Conservation (phyloP, 1,284 basidiomycete genomes). For the Sporisorium scitamineum region DNA sequence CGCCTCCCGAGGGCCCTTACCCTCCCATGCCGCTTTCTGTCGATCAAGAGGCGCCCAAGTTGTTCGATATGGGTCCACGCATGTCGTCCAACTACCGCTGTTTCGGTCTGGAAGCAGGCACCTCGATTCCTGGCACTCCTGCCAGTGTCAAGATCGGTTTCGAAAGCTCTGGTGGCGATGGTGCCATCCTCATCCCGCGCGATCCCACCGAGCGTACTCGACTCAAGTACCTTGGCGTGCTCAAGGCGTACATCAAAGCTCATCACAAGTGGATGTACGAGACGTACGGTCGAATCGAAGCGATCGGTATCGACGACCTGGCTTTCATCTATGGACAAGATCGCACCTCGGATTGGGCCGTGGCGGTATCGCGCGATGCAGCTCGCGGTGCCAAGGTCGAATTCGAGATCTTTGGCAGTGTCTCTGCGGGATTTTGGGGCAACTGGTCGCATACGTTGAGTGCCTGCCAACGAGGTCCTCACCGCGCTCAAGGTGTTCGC, state of each 20-base stretch:
- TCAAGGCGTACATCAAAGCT: conserved; percentile 57
- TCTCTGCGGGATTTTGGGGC: conserved; percentile 49
- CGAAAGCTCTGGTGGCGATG: conserved; percentile 56
- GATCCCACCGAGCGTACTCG: conserved; percentile 55
- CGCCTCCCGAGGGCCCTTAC: conserved; percentile 41
- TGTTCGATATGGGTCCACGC: conserved; percentile 59
- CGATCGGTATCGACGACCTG: conserved; percentile 52
- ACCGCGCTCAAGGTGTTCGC: conserved; percentile 24
- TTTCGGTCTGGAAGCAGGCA: conserved; percentile 42
- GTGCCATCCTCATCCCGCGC: conserved; percentile 56
- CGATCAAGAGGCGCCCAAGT: conserved; percentile 44
- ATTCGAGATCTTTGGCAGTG: conserved; percentile 54
- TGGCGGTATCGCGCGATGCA: conserved; percentile 53
- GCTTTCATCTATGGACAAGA: conserved; percentile 56
- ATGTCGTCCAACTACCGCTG: conserved; percentile 53
- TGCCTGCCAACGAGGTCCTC: conserved; percentile 54
- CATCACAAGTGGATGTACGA: conserved; percentile 56
- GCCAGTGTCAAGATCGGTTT: conserved; percentile 51
- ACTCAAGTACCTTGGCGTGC: conserved; percentile 53
- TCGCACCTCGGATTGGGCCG: conserved; percentile 59
- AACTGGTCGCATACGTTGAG: conserved; percentile 52
- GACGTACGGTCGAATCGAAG: conserved; percentile 53
- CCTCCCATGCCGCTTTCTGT: conserved; percentile 55
- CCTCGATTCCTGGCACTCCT: conserved; percentile 38
- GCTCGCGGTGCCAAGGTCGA: conserved; percentile 48